Evolutionary conservation across 495 filamentous ascomycete genomes (phyloP).

Genomic region (Neurospora discreta): DNA sequence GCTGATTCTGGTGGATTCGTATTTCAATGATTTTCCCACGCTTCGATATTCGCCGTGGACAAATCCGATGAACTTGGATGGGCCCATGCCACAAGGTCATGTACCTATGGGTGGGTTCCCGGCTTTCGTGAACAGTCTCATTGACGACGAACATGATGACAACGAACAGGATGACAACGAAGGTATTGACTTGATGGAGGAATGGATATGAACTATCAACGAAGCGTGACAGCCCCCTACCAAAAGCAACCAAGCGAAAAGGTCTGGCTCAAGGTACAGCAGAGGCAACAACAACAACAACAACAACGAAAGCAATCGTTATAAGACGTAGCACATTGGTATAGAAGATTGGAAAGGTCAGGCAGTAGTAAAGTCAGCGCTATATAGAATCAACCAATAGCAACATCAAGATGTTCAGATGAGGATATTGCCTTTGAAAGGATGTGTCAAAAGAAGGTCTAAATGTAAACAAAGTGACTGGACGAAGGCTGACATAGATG

Average conservation of each 20-base stretch:
- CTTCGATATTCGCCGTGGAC: neutral
- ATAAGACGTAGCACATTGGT: neutral
- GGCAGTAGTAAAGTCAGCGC: neutral
- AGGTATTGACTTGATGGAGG: no score
- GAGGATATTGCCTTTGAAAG: neutral
- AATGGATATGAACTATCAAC: neutral
- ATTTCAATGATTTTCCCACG: neutral
- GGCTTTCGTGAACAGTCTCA: neutral
- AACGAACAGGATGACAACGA: neutral
- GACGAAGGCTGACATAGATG: neutral
- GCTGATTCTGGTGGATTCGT: conserved; percentile 10
- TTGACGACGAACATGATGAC: neutral
- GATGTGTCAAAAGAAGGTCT: neutral
- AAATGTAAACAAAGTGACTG: neutral
- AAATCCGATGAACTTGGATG: neutral
- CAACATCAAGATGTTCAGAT: neutral
- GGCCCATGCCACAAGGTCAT: neutral
- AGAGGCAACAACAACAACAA: neutral
- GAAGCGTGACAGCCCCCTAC: neutral
- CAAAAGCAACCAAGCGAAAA: neutral
- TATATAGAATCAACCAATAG: neutral
- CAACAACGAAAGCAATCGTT: neutral
- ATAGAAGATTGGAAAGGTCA: neutral
- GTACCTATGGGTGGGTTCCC: neutral
- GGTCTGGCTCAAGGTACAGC: neutral